A percentile compares a stretch with the other conserved stretches of the same genome.
Conservation (phyloP, 306 rosid species). For the Abrus precatorius region DNA sequence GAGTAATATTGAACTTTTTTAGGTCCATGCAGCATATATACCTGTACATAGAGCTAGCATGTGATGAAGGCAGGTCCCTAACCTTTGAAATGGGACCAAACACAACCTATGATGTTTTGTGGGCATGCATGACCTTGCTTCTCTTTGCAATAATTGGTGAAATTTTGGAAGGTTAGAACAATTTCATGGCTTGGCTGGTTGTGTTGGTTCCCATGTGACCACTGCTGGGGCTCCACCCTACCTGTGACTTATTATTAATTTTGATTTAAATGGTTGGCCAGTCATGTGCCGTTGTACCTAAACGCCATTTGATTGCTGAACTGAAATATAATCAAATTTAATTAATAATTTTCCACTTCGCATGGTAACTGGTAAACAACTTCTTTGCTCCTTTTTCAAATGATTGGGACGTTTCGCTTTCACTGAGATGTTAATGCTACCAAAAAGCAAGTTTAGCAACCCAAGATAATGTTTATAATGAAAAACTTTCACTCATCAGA, state of each 20-base stretch:
- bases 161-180: conserved; percentile 31
- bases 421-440: conserved; percentile 42
- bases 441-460: background rate
- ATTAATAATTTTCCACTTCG: background rate
- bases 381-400: conserved; percentile 21
- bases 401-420: conserved; percentile 50
- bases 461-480: too few relatives aligned
- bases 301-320: conserved; percentile 51
- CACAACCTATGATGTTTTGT: background rate
- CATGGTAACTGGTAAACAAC: background rate
- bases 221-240: conserved; percentile 62
- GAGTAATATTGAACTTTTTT: conserved; percentile 11
- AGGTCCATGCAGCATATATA: conserved; percentile 1
- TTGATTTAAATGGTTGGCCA: conserved; percentile 56
- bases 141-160: background rate
- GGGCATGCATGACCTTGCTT: conserved; percentile 11
- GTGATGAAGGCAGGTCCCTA: conserved; percentile 23
- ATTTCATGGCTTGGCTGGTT: conserved; percentile 41
- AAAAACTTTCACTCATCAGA: too few relatives aligned
- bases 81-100: conserved; percentile 18
- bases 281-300: conserved; percentile 68
- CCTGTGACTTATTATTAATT: conserved; percentile 12
- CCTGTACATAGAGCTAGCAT: background rate
- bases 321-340: conserved; percentile 21
- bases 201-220: conserved; percentile 57